These are phyloP conservation scores for Escovopsis sp. DNA, from an alignment of 2,329 filamentous ascomycete species.

Conservation along the genomic window DNA sequence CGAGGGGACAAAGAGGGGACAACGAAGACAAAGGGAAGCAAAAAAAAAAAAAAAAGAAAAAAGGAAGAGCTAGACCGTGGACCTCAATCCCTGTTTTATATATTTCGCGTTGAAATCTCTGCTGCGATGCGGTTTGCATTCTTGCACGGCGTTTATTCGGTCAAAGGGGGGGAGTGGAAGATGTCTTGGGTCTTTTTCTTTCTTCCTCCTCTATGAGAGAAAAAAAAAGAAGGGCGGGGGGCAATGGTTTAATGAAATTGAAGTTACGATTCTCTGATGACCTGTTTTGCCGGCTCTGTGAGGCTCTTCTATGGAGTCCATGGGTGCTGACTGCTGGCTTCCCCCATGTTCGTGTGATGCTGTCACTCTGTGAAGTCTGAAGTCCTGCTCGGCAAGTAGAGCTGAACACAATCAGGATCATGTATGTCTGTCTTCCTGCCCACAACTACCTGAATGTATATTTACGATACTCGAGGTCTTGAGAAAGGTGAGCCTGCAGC, in stretches of 20 bases:
- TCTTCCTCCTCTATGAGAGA: conserved; percentile 11
- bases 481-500: not conserved
- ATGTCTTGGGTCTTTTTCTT: conserved; percentile 5
- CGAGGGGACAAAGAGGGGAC: conserved; percentile 1
- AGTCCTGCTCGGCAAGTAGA: too few relatives aligned
- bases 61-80: conserved; percentile 5
- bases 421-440: too few relatives aligned
- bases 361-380: too few relatives aligned
- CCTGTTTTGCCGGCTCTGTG: too few relatives aligned
- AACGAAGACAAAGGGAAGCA: not conserved
- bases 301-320: too few relatives aligned
- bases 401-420: too few relatives aligned
- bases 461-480: too few relatives aligned
- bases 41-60: not conserved
- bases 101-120: conserved; percentile 4
- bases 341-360: too few relatives aligned
- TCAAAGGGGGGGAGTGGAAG: conserved; percentile 16
- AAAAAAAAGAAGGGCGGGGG: not conserved
- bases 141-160: conserved; percentile 22
- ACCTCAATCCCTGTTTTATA: conserved; percentile 2
- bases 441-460: too few relatives aligned
- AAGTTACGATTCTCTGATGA: not conserved
- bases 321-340: too few relatives aligned
- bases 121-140: conserved; percentile 24
- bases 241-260: too few relatives aligned